Evolutionary conservation across 2,329 filamentous ascomycete species (phyloP), one percentile per base, ranked within the genome.

Genomic region (Fusarium humuli): DNA sequence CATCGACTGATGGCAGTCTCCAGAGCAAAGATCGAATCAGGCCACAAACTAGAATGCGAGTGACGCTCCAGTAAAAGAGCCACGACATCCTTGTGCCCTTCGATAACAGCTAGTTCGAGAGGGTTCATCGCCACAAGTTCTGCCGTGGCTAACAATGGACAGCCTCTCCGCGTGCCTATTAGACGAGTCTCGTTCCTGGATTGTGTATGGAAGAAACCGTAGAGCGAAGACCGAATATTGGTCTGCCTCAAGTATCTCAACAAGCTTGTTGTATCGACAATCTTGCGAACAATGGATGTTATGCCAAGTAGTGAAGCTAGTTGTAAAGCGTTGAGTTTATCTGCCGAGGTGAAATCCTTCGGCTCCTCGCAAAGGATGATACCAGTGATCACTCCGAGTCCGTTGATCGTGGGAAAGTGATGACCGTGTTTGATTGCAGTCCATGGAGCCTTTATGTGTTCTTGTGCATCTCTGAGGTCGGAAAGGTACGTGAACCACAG

Each of bases 401-500:
- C 41, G 0, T 13, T 10, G 9, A 46, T 47, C 2, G 40, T 32
- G 7, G 49, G 7, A 25, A 29, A 41, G 16, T 52, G 32, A 4
- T 29, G 9, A 5, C 32, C 32, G 23, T 20, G 3, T 14, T 27
- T 52, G 7, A 9, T 16, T 18, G 49, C 1, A 52, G 56, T 44
- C 45, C 37, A 1, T 7, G 7, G 14, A 10, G 29, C 7, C 27
- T 61, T 27, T 10, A 27, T 22, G 25, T 22, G 13, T 5, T 30
- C 27, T 32, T 13, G 53, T 2, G 7, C 1, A 3, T 46, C 6
- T 7, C 27, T 59, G 13, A 25, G 5, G 5, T 34, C 30, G 1
- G 61, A 48, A 1, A 61, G 23, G 6, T 66, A 61, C 6, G 25
- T 37, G 25, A 66, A 48, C 63, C 61, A 66, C 9, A 66, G 30